Evolutionary conservation across 2,329 filamentous ascomycete species (phyloP).

Genomic region (Aspergillus costaricaensis): DNA sequence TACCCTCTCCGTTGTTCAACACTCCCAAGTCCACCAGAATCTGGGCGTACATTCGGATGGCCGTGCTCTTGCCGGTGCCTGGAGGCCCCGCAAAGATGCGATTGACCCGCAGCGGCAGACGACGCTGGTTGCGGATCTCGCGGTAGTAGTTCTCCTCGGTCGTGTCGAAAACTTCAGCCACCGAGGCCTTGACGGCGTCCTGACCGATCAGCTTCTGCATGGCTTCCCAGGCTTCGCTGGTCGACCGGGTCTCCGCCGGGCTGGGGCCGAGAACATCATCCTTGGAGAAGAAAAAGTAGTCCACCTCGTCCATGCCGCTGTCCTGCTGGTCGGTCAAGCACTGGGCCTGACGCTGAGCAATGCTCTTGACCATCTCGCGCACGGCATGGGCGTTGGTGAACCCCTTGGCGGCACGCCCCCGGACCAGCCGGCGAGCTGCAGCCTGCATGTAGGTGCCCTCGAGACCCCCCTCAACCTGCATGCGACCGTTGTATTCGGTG

Average conservation of each 20-base stretch:
- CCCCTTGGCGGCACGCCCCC: conserved; percentile 16
- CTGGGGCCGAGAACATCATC: conserved; percentile 22
- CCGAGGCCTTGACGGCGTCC: conserved; percentile 19
- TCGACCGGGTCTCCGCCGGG: conserved; percentile 13
- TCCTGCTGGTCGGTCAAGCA: conserved; percentile 18
- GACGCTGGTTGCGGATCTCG: conserved; percentile 22
- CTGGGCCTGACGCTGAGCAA: conserved; percentile 21
- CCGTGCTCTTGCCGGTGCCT: conserved; percentile 26
- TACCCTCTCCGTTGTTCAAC: conserved; percentile 16
- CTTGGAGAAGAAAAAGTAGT: conserved; percentile 24
- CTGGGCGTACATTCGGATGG: conserved; percentile 22
- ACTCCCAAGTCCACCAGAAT: conserved; percentile 23
- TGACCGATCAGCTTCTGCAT: conserved; percentile 23
- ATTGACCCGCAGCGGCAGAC: conserved; percentile 19
- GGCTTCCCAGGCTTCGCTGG: conserved; percentile 20
- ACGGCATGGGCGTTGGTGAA: conserved; percentile 22
- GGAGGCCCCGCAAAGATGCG: conserved; percentile 22
- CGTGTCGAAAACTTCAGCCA: conserved; percentile 18
- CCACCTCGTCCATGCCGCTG: conserved; percentile 19
- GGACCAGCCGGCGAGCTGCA: conserved; percentile 22
- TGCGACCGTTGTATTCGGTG: conserved; percentile 18
- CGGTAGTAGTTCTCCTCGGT: conserved; percentile 23
- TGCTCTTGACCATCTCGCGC: conserved; percentile 16
- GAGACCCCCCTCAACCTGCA: conserved; percentile 24
- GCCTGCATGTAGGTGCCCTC: conserved; percentile 24